phyloP scores from a whole-genome alignment of 345 rosid species.

The Murraya koenigii region DNA sequence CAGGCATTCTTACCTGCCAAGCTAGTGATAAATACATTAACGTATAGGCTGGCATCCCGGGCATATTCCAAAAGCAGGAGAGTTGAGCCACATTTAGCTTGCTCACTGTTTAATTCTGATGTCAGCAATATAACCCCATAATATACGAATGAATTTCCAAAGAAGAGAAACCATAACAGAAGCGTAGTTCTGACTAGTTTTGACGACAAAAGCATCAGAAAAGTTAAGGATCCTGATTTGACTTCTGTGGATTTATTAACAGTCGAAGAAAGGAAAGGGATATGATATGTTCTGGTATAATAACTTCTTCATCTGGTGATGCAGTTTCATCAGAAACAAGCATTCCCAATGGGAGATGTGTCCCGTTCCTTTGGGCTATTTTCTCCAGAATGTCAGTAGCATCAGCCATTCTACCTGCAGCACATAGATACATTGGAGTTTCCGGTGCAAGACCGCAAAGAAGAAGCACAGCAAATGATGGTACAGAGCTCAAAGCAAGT shows the following conservation, averaged over 20 bases:
- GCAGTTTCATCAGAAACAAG: constrained; percentile 38
- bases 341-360: constrained; percentile 41
- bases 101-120: constrained; percentile 43
- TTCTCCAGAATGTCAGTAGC: constrained; percentile 46
- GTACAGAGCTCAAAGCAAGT: constrained; percentile 53
- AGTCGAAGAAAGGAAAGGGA: constrained; percentile 15
- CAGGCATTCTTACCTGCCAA: not conserved
- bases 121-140: constrained; percentile 67
- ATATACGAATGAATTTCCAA: constrained; percentile 58
- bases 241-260: not conserved
- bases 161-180: constrained; percentile 51
- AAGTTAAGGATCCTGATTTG: constrained; percentile 34
- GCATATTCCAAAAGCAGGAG: constrained; percentile 8
- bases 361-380: constrained; percentile 26
- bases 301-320: constrained; percentile 12
- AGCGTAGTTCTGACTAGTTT: constrained; percentile 41
- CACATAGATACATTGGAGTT: constrained; percentile 60
- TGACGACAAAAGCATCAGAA: constrained; percentile 47
- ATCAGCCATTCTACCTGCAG: constrained; percentile 41
- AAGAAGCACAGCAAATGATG: constrained; percentile 49
- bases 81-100: constrained; percentile 26
- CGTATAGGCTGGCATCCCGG: constrained; percentile 31
- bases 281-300: constrained; percentile 15
- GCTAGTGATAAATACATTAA: constrained; percentile 44
- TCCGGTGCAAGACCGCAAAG: constrained; percentile 47